These are phyloP conservation scores for Chrysanthemum makinoi DNA, from an alignment of 129 eudicot species.

Conservation along the genomic window DNA sequence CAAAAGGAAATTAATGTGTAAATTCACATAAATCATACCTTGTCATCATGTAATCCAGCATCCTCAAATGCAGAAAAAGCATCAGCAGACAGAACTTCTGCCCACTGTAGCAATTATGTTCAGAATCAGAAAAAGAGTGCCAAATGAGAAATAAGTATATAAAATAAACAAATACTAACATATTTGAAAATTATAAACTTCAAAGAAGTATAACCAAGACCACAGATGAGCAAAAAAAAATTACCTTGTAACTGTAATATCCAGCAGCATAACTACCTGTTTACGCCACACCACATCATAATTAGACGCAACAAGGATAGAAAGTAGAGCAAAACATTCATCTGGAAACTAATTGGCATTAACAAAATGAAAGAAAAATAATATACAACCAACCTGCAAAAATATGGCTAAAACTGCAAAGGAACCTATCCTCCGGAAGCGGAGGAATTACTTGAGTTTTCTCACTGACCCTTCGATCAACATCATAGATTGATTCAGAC, in stretches of 20 bases:
- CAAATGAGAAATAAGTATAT: neutral
- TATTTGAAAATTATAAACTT: neutral
- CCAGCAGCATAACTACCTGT: constrained; percentile 98
- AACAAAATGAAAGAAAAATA: neutral
- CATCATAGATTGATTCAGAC: constrained; percentile 82
- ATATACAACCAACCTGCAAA: constrained; percentile 46
- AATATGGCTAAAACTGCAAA: constrained; percentile 27
- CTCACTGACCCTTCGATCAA: constrained; percentile 71
- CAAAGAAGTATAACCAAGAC: neutral
- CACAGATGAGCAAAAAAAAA: neutral
- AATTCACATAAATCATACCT: constrained; percentile 38
- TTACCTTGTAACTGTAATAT: constrained; percentile 95
- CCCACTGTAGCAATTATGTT: constrained; percentile 46
- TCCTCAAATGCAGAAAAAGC: constrained; percentile 95
- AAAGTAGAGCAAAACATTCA: neutral
- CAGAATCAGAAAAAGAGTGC: constrained; percentile 1
- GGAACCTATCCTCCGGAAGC: constrained; percentile 88
- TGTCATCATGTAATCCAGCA: constrained; percentile 67
- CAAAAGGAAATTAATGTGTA: neutral
- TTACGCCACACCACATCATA: neutral
- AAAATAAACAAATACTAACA: no score
- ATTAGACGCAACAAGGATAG: neutral
- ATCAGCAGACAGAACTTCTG: constrained; percentile 91
- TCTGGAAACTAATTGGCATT: constrained; percentile 4
- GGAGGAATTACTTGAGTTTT: constrained; percentile 68